Evolutionary conservation across 1,139 yeast species (phyloP), one percentile per base, ranked within the genome.

Genomic region (Geotrichum phurueaensis): DNA sequence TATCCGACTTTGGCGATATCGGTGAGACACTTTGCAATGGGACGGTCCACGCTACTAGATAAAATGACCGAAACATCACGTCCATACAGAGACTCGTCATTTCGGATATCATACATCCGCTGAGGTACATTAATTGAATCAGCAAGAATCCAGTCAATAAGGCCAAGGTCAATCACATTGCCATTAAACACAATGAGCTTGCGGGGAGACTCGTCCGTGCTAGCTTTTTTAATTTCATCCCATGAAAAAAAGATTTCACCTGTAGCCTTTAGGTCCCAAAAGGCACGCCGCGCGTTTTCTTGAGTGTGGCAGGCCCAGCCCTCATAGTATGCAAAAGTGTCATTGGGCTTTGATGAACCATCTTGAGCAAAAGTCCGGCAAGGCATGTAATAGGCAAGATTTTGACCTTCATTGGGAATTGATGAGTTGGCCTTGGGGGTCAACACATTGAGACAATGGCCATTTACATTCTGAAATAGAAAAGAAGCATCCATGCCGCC

Each of bases 361-460:
- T 59, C 39, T 15, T 58, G 91, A 70, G 86, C 86, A 60, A 83
- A 76, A 52, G 85, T 65, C 65, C 82, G 82, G 73, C 96, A 89
- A 9, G 96, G 96, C 86, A 87, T 87, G 73, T 89, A 89, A 92
- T 95, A 88, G 2, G 96, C 95, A 60, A 88, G 73, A 55, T 86
- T 84, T 52, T 82, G 84, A 48, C 79, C 79, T 64, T 80, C 78
- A 62, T 77, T 75, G 0, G 97, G 97, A 62, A 92, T 91, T 13
- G 61, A 23, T 10, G 75, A 56, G 48, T 59, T 57, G 18, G 53
- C 31, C 22, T 36, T 51, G 43, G 74, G 1, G 18, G 71, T 76
- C 54, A 89, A 85, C 63, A 89, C 77, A 36, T 83, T 84, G 71
- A 83, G 84, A 73, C 96, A 89, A 69, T 89, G 85, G 39, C 95